These are phyloP conservation scores for Diaporthe batatas DNA, from an alignment of 2,329 filamentous ascomycete genomes.

Conservation along the genomic window DNA sequence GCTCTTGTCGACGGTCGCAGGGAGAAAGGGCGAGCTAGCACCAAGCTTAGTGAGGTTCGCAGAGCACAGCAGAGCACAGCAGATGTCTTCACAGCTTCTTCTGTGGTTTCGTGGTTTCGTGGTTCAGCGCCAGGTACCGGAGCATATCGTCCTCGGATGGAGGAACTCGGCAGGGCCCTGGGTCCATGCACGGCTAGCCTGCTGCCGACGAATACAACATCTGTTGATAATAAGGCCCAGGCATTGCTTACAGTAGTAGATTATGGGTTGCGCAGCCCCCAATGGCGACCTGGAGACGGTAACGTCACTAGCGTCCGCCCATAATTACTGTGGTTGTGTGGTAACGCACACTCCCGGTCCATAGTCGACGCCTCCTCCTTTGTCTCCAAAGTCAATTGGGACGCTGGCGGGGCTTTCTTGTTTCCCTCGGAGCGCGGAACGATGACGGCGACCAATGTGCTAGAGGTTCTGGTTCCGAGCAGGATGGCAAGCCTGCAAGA, in stretches of 20 bases:
- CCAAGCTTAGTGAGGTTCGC: neutral
- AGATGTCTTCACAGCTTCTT: too few species aligned
- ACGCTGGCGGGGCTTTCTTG: neutral
- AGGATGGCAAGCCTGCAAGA: neutral
- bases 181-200: conserved; percentile 23
- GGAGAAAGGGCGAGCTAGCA: neutral
- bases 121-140: conserved; percentile 15
- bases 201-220: conserved; percentile 19
- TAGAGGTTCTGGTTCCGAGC: neutral
- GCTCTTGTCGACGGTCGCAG: neutral
- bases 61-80: neutral
- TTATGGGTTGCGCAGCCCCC: conserved; percentile 19
- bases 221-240: neutral
- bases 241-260: too few species aligned
- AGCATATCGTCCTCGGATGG: conserved; percentile 36
- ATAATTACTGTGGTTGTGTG: neutral
- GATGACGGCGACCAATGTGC: neutral
- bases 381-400: conserved; percentile 27
- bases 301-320: conserved; percentile 32
- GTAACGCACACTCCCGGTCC: neutral
- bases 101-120: neutral
- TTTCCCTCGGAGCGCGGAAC: neutral
- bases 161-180: conserved; percentile 4
- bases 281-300: conserved; percentile 11
- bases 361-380: conserved; percentile 16